Percentiles rank a stretch among this genome's conserved stretches.
These are phyloP conservation scores for Solanum bulbocastanum DNA, from an alignment of 257 asterid genomes.

Conservation along the genomic window DNA sequence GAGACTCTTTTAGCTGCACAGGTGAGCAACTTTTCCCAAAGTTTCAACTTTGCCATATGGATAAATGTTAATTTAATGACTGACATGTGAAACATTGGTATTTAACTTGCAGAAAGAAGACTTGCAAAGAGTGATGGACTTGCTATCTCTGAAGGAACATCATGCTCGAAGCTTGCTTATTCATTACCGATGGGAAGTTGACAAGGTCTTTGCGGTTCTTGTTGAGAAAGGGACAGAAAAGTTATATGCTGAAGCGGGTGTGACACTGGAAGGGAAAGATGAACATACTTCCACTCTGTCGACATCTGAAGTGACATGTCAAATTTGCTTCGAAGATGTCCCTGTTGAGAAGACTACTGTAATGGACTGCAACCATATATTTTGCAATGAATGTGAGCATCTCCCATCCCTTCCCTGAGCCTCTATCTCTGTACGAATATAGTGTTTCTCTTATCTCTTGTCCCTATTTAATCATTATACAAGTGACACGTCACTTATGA, in stretches of 20 bases:
- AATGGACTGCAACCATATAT: conserved; percentile 61
- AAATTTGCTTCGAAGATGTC: conserved; percentile 40
- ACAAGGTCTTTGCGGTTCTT: conserved; percentile 15
- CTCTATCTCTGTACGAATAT: background rate
- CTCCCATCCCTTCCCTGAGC: background rate
- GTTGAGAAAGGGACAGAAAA: conserved; percentile 38
- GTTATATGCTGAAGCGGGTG: conserved; percentile 36
- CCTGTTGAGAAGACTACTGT: conserved; percentile 18
- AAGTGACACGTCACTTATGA: background rate
- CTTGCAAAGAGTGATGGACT: conserved; percentile 44
- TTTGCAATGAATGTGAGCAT: conserved; percentile 54
- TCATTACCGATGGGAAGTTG: conserved; percentile 47
- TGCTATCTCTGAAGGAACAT: conserved; percentile 42
- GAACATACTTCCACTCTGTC: background rate
- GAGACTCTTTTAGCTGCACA: conserved; percentile 60
- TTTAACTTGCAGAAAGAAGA: conserved; percentile 31
- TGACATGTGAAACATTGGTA: background rate
- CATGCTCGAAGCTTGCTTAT: conserved; percentile 53
- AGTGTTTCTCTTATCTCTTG: background rate
- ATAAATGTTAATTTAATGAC: background rate
- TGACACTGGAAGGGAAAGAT: conserved; percentile 9
- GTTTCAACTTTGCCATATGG: background rate
- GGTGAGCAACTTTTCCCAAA: conserved; percentile 14
- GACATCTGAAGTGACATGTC: conserved; percentile 13
- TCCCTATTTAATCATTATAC: background rate